phyloP scores from a whole-genome alignment of 176 grass and related monocot species.

The Tuctoria greenei region DNA sequence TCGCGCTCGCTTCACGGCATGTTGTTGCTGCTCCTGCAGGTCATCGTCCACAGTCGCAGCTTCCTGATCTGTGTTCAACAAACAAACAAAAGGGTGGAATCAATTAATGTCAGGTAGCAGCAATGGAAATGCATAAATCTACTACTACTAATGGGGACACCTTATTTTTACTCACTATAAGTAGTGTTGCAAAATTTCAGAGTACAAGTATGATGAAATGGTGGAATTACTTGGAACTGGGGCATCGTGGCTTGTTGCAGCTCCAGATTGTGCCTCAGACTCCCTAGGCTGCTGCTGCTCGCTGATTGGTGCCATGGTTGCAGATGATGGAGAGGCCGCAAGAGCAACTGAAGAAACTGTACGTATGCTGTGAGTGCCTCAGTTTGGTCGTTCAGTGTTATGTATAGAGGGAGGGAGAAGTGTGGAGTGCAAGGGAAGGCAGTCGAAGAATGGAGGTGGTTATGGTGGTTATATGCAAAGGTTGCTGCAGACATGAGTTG shows the following conservation, averaged over 20 bases:
- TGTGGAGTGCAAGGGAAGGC: conserved; percentile 77
- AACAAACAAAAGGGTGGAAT: neutral
- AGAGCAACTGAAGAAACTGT: conserved; percentile 1
- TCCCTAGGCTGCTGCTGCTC: conserved; percentile 30
- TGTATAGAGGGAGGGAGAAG: conserved; percentile 36
- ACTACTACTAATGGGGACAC: too few species aligned
- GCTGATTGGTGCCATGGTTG: conserved; percentile 34
- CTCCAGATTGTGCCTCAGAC: neutral
- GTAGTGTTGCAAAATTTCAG: neutral
- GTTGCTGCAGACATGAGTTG: conserved; percentile 25
- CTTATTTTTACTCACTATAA: too few species aligned
- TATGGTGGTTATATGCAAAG: conserved; percentile 58
- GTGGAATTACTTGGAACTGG: conserved; percentile 31
- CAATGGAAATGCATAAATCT: too few species aligned
- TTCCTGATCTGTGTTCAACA: neutral
- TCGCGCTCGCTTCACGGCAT: conserved; percentile 28
- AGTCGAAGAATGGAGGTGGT: conserved; percentile 67
- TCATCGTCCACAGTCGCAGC: neutral
- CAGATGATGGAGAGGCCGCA: neutral
- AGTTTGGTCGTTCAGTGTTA: conserved; percentile 39
- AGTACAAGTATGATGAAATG: neutral
- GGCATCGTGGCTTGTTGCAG: neutral
- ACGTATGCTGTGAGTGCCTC: conserved; percentile 21
- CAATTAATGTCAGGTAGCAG: too few species aligned
- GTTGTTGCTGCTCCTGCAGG: neutral